Conservation (phyloP, 495 filamentous ascomycete genomes). For the Endocarpon pusillum region DNA sequence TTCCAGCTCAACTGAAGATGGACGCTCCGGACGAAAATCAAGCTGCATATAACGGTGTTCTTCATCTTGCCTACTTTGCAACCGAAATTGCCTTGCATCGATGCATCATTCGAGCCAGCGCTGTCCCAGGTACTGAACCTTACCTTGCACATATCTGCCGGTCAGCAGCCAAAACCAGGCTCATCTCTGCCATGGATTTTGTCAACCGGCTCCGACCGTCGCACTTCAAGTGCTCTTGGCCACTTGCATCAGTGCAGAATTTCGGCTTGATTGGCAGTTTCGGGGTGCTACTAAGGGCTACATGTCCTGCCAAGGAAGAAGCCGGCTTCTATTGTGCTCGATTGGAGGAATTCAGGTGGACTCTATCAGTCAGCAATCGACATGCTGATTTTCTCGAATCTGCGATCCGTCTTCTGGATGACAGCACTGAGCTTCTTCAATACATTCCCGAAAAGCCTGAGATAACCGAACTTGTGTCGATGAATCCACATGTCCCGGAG, state of each 20-base stretch:
- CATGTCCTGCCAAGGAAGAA: conserved; percentile 71
- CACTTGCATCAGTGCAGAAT: conserved; percentile 32
- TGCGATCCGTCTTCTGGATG: conserved; percentile 31
- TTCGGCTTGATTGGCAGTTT: conserved; percentile 39
- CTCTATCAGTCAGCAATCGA: conserved; percentile 67
- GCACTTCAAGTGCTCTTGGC: conserved; percentile 35
- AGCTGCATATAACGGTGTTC: conserved; percentile 30
- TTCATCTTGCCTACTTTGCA: conserved; percentile 45
- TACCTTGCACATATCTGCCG: conserved; percentile 85
- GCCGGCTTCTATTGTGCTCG: conserved; percentile 86
- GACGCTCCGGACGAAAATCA: conserved; percentile 25
- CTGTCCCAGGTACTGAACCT: conserved; percentile 15
- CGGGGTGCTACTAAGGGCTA: conserved; percentile 62
- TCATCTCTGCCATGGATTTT: conserved; percentile 41
- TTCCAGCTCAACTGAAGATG: conserved; percentile 37
- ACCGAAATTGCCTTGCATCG: conserved; percentile 45
- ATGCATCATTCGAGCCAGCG: conserved; percentile 33
- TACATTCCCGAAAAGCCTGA: conserved; percentile 30
- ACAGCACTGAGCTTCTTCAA: conserved; percentile 26
- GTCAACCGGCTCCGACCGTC: conserved; percentile 36
- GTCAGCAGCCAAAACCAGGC: conserved; percentile 48
- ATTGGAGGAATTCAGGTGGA: conserved; percentile 86
- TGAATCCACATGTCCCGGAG: no score
- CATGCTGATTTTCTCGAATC: conserved; percentile 52
- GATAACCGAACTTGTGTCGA: no score